phyloP scores from a whole-genome alignment of 139 green algal genomes.

The Dunaliella primolecta region DNA sequence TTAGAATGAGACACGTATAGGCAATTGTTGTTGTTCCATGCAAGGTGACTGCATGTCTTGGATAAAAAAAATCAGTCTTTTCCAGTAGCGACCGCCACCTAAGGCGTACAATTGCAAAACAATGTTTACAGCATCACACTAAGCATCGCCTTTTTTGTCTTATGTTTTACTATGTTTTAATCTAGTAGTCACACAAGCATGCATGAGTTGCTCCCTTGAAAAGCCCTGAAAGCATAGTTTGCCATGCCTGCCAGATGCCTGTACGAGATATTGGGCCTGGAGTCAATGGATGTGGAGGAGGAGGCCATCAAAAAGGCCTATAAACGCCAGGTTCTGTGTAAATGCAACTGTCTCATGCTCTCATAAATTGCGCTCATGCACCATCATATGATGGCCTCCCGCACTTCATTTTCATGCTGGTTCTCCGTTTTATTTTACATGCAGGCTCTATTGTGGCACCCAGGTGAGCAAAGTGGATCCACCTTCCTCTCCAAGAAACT shows the following conservation, averaged over 20 bases:
- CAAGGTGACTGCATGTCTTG: too few species aligned
- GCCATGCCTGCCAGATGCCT: conserved; percentile 49
- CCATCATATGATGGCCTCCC: not conserved
- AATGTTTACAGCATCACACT: too few species aligned
- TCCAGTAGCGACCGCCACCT: too few species aligned
- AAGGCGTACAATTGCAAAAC: too few species aligned
- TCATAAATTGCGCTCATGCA: not conserved
- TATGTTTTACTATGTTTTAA: too few species aligned
- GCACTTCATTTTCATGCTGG: not conserved
- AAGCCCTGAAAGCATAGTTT: too few species aligned
- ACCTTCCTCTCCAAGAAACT: not conserved
- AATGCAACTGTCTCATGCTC: not conserved
- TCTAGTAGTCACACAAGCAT: too few species aligned
- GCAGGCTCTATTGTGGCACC: conserved; percentile 67
- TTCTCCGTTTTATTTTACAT: conserved; percentile 10
- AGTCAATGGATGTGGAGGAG: conserved; percentile 57
- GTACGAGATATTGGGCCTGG: conserved; percentile 80
- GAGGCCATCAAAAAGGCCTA: conserved; percentile 73
- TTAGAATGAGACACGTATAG: too few species aligned
- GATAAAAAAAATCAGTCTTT: too few species aligned
- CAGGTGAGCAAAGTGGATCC: conserved; percentile 12
- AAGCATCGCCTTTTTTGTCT: too few species aligned
- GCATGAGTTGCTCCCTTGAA: too few species aligned
- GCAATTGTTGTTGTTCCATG: too few species aligned
- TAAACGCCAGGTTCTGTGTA: conserved; percentile 32